These are phyloP conservation scores for Mortierella sp. DNA, from an alignment of 371 early-diverging fungal genomes.

Conservation along the genomic window DNA sequence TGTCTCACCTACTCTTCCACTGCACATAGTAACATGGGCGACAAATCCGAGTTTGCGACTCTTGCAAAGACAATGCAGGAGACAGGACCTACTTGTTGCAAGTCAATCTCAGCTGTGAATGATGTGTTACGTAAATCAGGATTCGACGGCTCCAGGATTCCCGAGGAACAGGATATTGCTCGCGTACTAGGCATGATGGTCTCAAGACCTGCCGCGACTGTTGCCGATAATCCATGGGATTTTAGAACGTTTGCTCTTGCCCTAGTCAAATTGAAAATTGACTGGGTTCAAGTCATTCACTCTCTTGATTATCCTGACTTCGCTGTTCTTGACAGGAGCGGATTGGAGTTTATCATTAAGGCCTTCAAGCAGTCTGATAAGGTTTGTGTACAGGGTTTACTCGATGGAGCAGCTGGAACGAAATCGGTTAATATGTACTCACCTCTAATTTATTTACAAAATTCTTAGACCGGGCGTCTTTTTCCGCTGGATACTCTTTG, in stretches of 20 bases:
- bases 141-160: conserved; percentile 45
- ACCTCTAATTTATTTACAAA: too few relatives aligned
- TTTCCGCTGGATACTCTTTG: conserved; percentile 82
- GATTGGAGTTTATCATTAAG: conserved; percentile 71
- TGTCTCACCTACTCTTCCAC: neutral
- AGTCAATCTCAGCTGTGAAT: conserved; percentile 57
- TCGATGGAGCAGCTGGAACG: too few relatives aligned
- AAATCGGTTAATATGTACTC: too few relatives aligned
- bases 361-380: conserved; percentile 71
- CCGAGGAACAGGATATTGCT: conserved; percentile 75
- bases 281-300: conserved; percentile 75
- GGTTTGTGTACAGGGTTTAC: conserved; percentile 54
- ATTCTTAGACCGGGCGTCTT: conserved; percentile 23
- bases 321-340: conserved; percentile 68
- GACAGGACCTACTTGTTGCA: conserved; percentile 68
- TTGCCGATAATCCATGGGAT: conserved; percentile 72
- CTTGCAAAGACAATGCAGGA: conserved; percentile 64
- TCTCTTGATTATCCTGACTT: conserved; percentile 79
- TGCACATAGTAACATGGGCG: conserved; percentile 42
- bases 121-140: conserved; percentile 60
- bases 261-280: conserved; percentile 62
- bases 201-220: conserved; percentile 65
- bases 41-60: conserved; percentile 34
- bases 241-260: conserved; percentile 71
- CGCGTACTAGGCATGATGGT: conserved; percentile 80